Evolutionary conservation across 75 land plant species (phyloP).

Genomic region (Sequoiadendron giganteum): DNA sequence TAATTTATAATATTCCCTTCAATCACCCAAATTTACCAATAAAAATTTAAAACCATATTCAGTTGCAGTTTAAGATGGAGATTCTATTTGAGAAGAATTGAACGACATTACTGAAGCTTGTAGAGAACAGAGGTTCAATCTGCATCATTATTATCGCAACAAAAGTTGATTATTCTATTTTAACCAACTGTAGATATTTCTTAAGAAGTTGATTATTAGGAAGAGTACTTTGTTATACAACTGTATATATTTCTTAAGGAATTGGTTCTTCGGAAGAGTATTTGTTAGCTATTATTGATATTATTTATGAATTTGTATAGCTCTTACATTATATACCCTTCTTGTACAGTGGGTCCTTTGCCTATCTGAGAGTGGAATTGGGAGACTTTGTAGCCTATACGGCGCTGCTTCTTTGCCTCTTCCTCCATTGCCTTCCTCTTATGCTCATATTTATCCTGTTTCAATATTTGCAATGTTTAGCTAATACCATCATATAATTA

Average conservation of each 20-base stretch:
- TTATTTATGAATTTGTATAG: too few relatives aligned
- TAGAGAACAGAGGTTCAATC: too few relatives aligned
- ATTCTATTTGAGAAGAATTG: neutral
- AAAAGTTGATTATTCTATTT: too few relatives aligned
- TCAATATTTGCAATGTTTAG: neutral
- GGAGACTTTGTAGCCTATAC: conserved; percentile 76
- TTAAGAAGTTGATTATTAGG: too few relatives aligned
- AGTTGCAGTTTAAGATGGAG: neutral
- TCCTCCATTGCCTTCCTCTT: conserved; percentile 37
- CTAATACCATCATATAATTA: neutral
- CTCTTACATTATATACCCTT: too few relatives aligned
- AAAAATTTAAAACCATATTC: neutral
- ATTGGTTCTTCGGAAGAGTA: too few relatives aligned
- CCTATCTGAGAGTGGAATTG: conserved; percentile 34
- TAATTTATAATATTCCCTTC: neutral
- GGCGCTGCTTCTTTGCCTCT: conserved; percentile 34
- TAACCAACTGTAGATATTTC: too few relatives aligned
- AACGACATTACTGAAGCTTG: too few relatives aligned
- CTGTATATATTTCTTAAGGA: too few relatives aligned
- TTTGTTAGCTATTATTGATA: too few relatives aligned
- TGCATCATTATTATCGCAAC: too few relatives aligned
- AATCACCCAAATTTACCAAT: neutral
- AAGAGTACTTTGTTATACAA: too few relatives aligned
- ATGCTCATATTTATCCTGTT: conserved; percentile 40
- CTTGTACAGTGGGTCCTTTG: conserved; percentile 34